Percentiles rank a stretch among this genome's conserved stretches.
Evolutionary conservation across 306 rosid species (phyloP).

Genomic region (Rubus parviflorus): DNA sequence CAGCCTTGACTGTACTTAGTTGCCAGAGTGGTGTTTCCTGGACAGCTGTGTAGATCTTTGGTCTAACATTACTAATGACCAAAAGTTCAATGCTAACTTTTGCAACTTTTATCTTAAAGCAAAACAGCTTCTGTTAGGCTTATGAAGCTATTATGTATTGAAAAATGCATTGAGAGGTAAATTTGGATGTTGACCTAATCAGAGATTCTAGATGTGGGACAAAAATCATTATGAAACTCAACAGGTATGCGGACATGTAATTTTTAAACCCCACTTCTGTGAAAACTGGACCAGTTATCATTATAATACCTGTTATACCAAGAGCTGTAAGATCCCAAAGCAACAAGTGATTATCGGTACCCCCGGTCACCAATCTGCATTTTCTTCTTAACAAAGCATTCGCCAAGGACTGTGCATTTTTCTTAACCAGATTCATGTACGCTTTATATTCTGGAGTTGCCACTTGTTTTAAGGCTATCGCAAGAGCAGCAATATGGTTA

Average conservation of each 20-base stretch:
- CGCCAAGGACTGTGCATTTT: constrained; percentile 82
- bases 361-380: constrained; percentile 81
- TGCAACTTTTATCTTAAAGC: background rate
- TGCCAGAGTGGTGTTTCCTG: background rate
- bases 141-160: background rate
- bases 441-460: constrained; percentile 71
- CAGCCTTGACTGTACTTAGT: background rate
- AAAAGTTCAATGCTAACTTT: background rate
- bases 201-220: background rate
- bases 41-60: background rate
- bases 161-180: background rate
- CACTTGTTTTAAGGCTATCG: constrained; percentile 79
- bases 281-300: constrained; percentile 7
- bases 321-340: constrained; percentile 83
- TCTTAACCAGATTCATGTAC: constrained; percentile 78
- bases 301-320: constrained; percentile 58
- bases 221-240: background rate
- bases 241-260: background rate
- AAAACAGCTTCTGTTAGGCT: background rate
- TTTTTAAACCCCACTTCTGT: background rate
- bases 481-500: constrained; percentile 84
- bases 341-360: constrained; percentile 85
- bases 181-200: background rate
- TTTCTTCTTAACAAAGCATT: constrained; percentile 73
- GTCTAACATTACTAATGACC: background rate